Conservation (phyloP, 2,329 filamentous ascomycete species). For the Lecanicillium sp. region DNA sequence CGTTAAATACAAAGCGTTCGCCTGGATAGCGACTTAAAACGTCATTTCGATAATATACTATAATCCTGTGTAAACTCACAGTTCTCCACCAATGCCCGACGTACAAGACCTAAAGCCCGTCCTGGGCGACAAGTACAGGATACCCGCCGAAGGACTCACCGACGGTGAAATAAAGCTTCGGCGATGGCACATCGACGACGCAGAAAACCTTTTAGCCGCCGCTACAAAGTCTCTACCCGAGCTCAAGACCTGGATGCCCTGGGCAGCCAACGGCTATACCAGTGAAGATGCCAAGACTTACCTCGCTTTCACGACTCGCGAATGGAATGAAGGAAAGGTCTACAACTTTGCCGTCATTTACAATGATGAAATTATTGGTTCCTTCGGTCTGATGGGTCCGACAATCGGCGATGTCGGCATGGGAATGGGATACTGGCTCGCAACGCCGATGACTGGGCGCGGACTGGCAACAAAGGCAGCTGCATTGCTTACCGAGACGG, state of each 20-base stretch:
- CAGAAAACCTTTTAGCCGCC: slow-evolving; percentile 8
- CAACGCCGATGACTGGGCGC: slow-evolving; percentile 15
- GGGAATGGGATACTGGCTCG: slow-evolving; percentile 19
- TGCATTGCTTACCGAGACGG: slow-evolving; percentile 13
- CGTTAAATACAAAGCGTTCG: no score
- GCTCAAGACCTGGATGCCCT: slow-evolving; percentile 18
- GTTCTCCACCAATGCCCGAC: no score
- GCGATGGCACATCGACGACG: slow-evolving; percentile 16
- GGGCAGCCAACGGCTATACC: slow-evolving; percentile 16
- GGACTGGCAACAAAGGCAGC: slow-evolving; percentile 17
- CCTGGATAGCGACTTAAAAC: no score
- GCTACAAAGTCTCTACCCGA: slow-evolving; percentile 15
- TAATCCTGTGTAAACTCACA: no score
- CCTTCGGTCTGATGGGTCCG: slow-evolving; percentile 14
- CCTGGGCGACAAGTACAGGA: slow-evolving; percentile 4
- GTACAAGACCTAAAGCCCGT: neutral
- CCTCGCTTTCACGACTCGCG: slow-evolving; percentile 3
- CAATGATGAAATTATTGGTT: slow-evolving; percentile 12
- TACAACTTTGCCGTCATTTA: slow-evolving; percentile 17
- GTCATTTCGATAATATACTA: no score
- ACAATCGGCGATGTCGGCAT: neutral
- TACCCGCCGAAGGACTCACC: slow-evolving; percentile 10
- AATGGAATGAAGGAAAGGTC: slow-evolving; percentile 12
- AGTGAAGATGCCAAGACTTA: slow-evolving; percentile 12
- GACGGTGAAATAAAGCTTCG: slow-evolving; percentile 15